Evolutionary conservation across 306 rosid genomes (phyloP), one percentile per base, ranked within the genome.

Genomic region (Rubus idaeus): DNA sequence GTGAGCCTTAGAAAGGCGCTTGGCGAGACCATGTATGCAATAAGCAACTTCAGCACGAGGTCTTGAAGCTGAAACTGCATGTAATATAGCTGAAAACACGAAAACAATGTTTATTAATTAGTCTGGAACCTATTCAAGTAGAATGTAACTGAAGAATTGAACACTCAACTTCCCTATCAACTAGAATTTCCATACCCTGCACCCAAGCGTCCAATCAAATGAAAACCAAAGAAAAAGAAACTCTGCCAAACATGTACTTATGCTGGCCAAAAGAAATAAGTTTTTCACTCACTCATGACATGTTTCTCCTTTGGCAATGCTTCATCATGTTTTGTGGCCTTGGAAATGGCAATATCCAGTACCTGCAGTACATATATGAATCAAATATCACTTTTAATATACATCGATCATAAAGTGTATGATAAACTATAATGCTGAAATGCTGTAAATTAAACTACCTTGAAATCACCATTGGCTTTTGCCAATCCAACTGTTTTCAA

Each of bases 21-120:
- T 75, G 46, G 78, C 78, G 14, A 75, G 78, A 63, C 49, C 61
- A 47, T 62, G 61, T n/a, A 75, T 75, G 71, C 78, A 75, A 50
- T 75, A 63, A n/a, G 62, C 70, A 37, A 50, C 78, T 49, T 61
- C 71, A 49, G 62, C 61, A 3, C 71, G 78, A 49, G 78, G 78
- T 30, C 78, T 75, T 35, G 61, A 30, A 8, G 71, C 71, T 20
- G 78, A 39, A 63, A 75, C 70, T 62, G 78, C 71, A n/a, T 18
- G 16, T 46, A 75, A 35, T 61, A 75, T 49, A 63, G 71, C 78
- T 75, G 78, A 44, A 37, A 62, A 63, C 49, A 62, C 6, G 39
- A 63, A 1, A n/a, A 69, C 41, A 12, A 20, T 20, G 72, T 21
- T 69, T 5, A 44, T 10, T 46, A 6, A 44, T 10, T 46, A 6